Evolutionary conservation across 192 early-diverging fungal species (phyloP).

Genomic region (Coemansia sp.): DNA sequence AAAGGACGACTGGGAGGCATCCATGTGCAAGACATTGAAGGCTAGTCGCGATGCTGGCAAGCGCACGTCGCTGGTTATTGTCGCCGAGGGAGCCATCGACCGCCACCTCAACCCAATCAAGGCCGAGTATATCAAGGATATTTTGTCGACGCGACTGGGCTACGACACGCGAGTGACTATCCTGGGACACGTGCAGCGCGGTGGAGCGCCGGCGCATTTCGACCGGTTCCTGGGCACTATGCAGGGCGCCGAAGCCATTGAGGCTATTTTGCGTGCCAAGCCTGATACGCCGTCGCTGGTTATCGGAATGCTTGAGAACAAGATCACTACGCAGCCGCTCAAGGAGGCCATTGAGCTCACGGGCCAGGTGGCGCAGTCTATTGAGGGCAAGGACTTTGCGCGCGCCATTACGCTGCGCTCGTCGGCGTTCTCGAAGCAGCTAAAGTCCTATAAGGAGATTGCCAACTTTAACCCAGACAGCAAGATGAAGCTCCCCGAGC

Average conservation of each 20-base stretch:
- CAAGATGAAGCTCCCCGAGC: slow-evolving; percentile 49
- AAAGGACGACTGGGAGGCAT: slow-evolving; percentile 84
- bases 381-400: slow-evolving; percentile 80
- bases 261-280: slow-evolving; percentile 85
- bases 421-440: slow-evolving; percentile 76
- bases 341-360: slow-evolving; percentile 95
- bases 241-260: slow-evolving; percentile 93
- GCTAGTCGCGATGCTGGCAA: slow-evolving; percentile 80
- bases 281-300: slow-evolving; percentile 88
- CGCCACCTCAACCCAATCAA: slow-evolving; percentile 86
- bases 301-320: slow-evolving; percentile 92
- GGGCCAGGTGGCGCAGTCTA: slow-evolving; percentile 83
- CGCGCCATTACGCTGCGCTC: slow-evolving; percentile 91
- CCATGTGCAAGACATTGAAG: slow-evolving; percentile 82
- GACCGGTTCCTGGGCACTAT: slow-evolving; percentile 94
- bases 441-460: slow-evolving; percentile 66
- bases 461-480: slow-evolving; percentile 52
- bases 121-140: slow-evolving; percentile 79
- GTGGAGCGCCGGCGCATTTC: slow-evolving; percentile 87
- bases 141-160: slow-evolving; percentile 76
- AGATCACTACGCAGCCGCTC: slow-evolving; percentile 81
- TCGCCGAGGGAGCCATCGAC: slow-evolving; percentile 96
- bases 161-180: slow-evolving; percentile 95
- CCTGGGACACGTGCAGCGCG: slow-evolving; percentile 95
- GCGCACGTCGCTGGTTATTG: slow-evolving; percentile 93